Evolutionary conservation across 345 rosid genomes (phyloP).

Genomic region (Hibiscus mutabilis): DNA sequence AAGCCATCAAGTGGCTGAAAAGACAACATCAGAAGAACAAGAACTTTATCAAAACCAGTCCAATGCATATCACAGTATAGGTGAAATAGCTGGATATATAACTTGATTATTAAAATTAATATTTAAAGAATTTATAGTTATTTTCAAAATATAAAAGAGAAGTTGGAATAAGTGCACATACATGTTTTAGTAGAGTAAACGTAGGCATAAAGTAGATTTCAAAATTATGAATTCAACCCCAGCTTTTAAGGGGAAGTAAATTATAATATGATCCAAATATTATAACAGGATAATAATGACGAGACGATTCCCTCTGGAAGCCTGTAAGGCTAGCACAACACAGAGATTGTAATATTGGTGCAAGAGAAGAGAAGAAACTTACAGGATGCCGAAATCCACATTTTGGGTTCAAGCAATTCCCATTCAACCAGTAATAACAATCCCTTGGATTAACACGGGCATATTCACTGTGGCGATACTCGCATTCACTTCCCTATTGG

Average conservation of each 20-base stretch:
- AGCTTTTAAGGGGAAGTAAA: no score
- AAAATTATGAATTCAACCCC: no score
- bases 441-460: constrained; percentile 93
- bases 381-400: constrained; percentile 95
- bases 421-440: constrained; percentile 90
- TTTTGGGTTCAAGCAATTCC: constrained; percentile 86
- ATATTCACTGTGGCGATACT: constrained; percentile 95
- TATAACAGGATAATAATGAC: no score
- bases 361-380: constrained; percentile 27
- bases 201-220: no score
- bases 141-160: no score
- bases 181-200: no score
- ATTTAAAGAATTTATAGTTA: no score
- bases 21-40: constrained; percentile 9
- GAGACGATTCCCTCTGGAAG: background rate
- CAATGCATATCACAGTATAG: background rate
- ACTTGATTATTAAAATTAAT: no score
- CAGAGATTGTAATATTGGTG: background rate
- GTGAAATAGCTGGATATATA: background rate
- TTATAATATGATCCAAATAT: no score
- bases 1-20: constrained; percentile 87
- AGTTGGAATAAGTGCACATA: no score
- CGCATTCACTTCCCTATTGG: constrained; percentile 84
- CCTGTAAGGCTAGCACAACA: background rate
- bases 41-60: background rate